Evolutionary conservation across 768 basidiomycete genomes (phyloP), one percentile per base, ranked within the genome.

Genomic region (Russula lepida): DNA sequence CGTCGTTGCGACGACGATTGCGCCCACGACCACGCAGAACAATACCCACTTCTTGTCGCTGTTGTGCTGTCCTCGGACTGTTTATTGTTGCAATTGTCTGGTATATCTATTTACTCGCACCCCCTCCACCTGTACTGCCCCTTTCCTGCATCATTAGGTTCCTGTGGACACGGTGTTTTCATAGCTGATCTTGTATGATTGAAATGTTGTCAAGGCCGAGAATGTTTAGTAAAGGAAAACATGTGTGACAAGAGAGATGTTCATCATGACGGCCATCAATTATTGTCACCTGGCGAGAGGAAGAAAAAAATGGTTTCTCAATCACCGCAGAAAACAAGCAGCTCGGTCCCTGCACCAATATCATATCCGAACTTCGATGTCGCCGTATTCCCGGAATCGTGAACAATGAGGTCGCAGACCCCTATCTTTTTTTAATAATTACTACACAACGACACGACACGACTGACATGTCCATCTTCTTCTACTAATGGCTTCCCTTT

Each of bases 41-140:
- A 66, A 72, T 62, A 69, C 68, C 71, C 74, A 53, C 62, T 62
- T 70, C 64, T 74, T 68, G 70, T 70, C 65, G 72, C 67, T 65
- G 66, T 71, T 69, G 66, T 70, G 68, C 60, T 68, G 72, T 68
- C 65, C 56, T 51, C 53, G 63, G 63, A 66, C 64, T 58, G 44
- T 55, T 65, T 66, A 53, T 64, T 55, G 62, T 54, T 54, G 63
- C 57, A 63, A 52, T 47, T 63, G 61, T 58, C 56, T 56, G 37
- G 51, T 55, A 60, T 58, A 58, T 63, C 57, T 58, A 58, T 63
- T 63, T 48, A 44, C 61, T 54, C 32, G 51, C 56, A 58, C 62
- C 62, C 62, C 23, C 57, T 49, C 62, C 62, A 63, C 52, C 54
- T 63, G 62, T 63, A 63, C 62, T 54, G 47, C 51, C 62, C 62